phyloP scores from a whole-genome alignment of 805 yeast species.

The Nakazawaea siamensis region DNA sequence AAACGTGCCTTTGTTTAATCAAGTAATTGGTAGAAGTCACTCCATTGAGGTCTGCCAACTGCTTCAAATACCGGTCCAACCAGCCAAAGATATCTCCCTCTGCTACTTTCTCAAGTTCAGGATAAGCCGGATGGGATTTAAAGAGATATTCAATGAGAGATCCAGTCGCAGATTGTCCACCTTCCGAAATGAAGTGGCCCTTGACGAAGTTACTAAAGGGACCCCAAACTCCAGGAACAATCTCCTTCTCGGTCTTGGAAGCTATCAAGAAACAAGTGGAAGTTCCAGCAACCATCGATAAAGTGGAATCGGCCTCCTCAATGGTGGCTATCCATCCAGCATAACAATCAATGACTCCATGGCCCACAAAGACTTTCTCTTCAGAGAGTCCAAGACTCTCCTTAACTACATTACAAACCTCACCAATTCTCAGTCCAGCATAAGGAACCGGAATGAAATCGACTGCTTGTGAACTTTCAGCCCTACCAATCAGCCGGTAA shows the following conservation, averaged over 20 bases:
- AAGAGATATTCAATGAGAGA: conserved; percentile 40
- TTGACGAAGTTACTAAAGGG: conserved; percentile 36
- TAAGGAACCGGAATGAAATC: conserved; percentile 18
- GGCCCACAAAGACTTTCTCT: conserved; percentile 18
- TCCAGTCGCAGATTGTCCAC: conserved; percentile 56
- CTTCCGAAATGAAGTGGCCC: conserved; percentile 32
- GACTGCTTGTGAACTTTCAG: conserved; percentile 13
- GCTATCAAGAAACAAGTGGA: conserved; percentile 45
- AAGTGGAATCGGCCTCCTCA: conserved; percentile 14
- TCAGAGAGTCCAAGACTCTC: conserved; percentile 1
- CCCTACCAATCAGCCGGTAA: conserved; percentile 22
- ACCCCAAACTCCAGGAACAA: conserved; percentile 50
- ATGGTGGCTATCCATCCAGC: conserved; percentile 42
- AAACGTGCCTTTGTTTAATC: conserved; percentile 13
- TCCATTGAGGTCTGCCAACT: neutral
- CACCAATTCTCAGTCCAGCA: conserved; percentile 24
- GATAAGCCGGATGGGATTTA: conserved; percentile 29
- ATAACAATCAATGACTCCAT: conserved; percentile 55
- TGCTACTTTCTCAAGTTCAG: conserved; percentile 4
- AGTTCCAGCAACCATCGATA: conserved; percentile 54
- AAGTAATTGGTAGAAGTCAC: conserved; percentile 1
- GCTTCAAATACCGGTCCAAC: conserved; percentile 4
- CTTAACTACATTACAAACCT: conserved; percentile 4
- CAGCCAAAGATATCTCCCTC: conserved; percentile 8
- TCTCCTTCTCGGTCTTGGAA: conserved; percentile 9